Evolutionary conservation across 108 stramenopile species (phyloP).

Genomic region (Stephanodiscus minutulus): DNA sequence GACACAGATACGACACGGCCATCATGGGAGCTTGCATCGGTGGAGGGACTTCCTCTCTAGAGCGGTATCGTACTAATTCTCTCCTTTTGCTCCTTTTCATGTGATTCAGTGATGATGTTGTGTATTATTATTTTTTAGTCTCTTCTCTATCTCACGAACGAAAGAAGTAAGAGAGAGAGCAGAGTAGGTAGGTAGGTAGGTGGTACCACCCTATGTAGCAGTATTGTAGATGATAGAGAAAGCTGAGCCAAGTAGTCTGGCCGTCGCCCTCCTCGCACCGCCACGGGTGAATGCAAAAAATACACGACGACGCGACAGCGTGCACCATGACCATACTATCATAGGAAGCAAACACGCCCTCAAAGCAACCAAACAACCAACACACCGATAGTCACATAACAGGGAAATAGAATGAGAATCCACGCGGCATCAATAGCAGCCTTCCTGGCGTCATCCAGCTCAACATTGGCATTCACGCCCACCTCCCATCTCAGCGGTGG

Average conservation of each 20-base stretch:
- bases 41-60: background rate
- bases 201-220: too few relatives aligned
- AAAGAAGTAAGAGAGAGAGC: too few relatives aligned
- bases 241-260: too few relatives aligned
- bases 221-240: too few relatives aligned
- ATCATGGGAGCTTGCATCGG: background rate
- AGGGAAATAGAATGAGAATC: slow-evolving; percentile 21
- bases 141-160: background rate
- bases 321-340: too few relatives aligned
- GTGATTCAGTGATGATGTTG: background rate
- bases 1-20: background rate
- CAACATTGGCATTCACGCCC: slow-evolving; percentile 27
- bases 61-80: too few relatives aligned
- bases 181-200: too few relatives aligned
- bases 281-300: too few relatives aligned
- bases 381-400: background rate
- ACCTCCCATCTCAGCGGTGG: background rate
- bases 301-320: too few relatives aligned
- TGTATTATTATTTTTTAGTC: background rate
- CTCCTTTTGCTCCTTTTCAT: background rate
- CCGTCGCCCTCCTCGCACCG: too few relatives aligned
- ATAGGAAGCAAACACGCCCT: too few relatives aligned
- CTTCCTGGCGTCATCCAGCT: slow-evolving; percentile 16
- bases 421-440: slow-evolving; percentile 22
- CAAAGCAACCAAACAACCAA: too few relatives aligned